phyloP scores from a whole-genome alignment of 306 rosid species.

The Quercus rubra region DNA sequence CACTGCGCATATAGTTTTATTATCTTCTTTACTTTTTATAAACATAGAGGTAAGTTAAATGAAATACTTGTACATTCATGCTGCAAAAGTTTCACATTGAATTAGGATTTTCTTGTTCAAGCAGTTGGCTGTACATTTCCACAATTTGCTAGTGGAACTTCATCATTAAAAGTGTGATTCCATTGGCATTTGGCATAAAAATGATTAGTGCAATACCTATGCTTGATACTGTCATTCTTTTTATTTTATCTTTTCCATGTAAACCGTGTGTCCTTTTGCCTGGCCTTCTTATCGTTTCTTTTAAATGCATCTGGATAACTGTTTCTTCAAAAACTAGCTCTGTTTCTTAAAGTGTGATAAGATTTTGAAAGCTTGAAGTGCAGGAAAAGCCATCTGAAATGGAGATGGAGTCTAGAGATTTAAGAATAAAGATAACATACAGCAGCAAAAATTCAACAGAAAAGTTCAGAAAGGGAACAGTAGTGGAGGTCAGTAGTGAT shows the following conservation, averaged over 20 bases:
- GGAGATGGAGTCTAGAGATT: slow-evolving; percentile 10
- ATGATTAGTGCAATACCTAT: not conserved
- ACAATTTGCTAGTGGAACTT: not conserved
- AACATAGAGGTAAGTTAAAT: too few species aligned
- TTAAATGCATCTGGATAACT: too few species aligned
- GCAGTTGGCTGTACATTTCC: not conserved
- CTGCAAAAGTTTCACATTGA: too few species aligned
- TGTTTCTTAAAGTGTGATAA: too few species aligned
- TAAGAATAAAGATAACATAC: slow-evolving; percentile 24
- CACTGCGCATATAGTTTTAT: too few species aligned
- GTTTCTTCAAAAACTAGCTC: too few species aligned
- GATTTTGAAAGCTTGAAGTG: slow-evolving; percentile 18
- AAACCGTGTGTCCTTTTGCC: not conserved
- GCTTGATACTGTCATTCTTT: not conserved
- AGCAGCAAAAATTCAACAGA: slow-evolving; percentile 3
- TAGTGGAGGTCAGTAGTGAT: slow-evolving; percentile 38
- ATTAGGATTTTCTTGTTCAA: too few species aligned
- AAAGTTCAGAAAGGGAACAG: slow-evolving; percentile 20
- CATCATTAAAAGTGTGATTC: not conserved
- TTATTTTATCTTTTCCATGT: not conserved
- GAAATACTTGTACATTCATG: too few species aligned
- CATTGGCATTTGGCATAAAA: not conserved
- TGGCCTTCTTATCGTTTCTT: not conserved
- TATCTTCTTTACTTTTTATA: too few species aligned
- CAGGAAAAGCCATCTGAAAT: slow-evolving; percentile 25